Conservation (phyloP, 2,329 filamentous ascomycete genomes). For the Fusarium devonianum region DNA sequence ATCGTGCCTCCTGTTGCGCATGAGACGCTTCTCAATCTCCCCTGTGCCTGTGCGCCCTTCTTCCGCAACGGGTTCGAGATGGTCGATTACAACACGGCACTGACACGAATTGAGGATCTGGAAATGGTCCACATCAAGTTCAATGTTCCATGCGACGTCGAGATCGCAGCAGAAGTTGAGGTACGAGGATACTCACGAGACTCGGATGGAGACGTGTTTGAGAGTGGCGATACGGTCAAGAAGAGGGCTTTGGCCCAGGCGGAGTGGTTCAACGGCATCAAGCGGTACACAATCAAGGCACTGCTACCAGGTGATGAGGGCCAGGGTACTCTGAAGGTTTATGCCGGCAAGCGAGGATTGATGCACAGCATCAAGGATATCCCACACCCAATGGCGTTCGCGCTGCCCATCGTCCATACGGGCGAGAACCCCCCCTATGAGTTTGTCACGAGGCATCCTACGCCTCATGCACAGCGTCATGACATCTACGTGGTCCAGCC, state of each 20-base stretch:
- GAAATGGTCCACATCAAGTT: constrained; percentile 93
- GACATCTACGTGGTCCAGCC: constrained; percentile 97
- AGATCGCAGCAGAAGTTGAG: constrained; percentile 92
- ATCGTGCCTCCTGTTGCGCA: constrained; percentile 87
- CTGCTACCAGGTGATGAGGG: constrained; percentile 91
- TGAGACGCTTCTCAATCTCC: constrained; percentile 85
- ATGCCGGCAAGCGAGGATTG: constrained; percentile 90
- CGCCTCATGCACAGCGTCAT: constrained; percentile 95
- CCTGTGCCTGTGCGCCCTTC: constrained; percentile 84
- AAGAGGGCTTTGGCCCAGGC: constrained; percentile 91
- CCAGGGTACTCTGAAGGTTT: constrained; percentile 85
- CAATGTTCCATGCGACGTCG: constrained; percentile 86
- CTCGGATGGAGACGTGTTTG: constrained; percentile 88
- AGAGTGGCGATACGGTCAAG: constrained; percentile 84
- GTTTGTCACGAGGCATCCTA: constrained; percentile 91
- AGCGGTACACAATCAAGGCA: constrained; percentile 93
- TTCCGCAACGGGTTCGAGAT: constrained; percentile 85
- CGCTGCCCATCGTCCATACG: constrained; percentile 87
- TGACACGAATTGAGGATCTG: constrained; percentile 85
- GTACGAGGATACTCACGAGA: constrained; percentile 81
- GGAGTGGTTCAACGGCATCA: constrained; percentile 86
- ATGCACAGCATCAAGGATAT: constrained; percentile 99
- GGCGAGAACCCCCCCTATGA: constrained; percentile 95
- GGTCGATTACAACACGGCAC: constrained; percentile 88
- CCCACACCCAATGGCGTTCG: constrained; percentile 87